Base-by-base conservation (phyloP, 805 yeast species). In the Clavispora carvajalis region DNA sequence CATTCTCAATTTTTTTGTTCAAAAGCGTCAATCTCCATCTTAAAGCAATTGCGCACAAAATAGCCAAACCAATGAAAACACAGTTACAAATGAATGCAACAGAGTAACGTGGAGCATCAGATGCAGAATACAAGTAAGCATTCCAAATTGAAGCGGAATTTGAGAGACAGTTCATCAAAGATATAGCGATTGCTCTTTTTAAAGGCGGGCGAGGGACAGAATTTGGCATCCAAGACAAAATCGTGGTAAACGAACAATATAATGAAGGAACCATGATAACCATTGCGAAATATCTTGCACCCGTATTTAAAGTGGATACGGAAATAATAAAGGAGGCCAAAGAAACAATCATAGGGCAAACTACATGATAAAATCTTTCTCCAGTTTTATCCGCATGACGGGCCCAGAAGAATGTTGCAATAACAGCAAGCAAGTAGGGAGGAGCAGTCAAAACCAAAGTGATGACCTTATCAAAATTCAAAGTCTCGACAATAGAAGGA, bases 371-470 rank as follows among this genome's bases (percentile, higher is more conserved):
- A 54, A 66, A 73, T 49, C 81, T 60, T 49, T 78, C 83, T 12
- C 78, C 78, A 0, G 77, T 69, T 40, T 65, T 67, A 48, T 76
- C 81, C 4, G 82, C 78, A 57, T 75, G 79, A 44, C 71, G 60
- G 2, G 82, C 74, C 74, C 79, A 73, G 9, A 73, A 37, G 49
- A 67, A 76, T 1, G 82, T 75, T 8, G 67, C 58, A 11, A 73
- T 57, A 3, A 74, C 79, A 0, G 80, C 78, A 38, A 76, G 48
- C 34, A 73, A 54, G 53, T 76, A 79, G 9, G 82, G 82, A 18
- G 82, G 83, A 17, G 76, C 81, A 7, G 83, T 76, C 41, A 79
- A 63, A 46, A 76, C 73, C 36, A 77, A 65, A 3, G 83, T 76
- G 34, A 72, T 64, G 28, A 76, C 65, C 36, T 68, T 62, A 51